Evolutionary conservation across 495 filamentous ascomycete species (phyloP).

Genomic region (Articulospora tetracladia): DNA sequence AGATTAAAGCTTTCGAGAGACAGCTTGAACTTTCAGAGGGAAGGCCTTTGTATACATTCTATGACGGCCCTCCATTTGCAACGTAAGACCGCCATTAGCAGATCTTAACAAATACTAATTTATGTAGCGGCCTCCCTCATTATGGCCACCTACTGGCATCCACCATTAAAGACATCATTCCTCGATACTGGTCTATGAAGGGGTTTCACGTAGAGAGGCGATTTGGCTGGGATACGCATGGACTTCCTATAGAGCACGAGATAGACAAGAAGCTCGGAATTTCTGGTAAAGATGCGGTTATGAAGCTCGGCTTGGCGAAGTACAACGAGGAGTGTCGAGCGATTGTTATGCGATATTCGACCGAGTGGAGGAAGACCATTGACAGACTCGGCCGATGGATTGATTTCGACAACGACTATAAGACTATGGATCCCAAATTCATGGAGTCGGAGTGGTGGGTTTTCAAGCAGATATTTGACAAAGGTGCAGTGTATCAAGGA

Average conservation of each 20-base stretch:
- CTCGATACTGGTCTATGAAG: constrained; percentile 97
- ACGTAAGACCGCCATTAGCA: constrained; percentile 46
- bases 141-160: constrained; percentile 95
- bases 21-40: constrained; percentile 60
- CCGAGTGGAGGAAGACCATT: constrained; percentile 88
- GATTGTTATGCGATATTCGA: constrained; percentile 90
- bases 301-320: constrained; percentile 78
- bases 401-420: constrained; percentile 98
- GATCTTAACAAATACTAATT: constrained; percentile 35
- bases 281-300: constrained; percentile 82
- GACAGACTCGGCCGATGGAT: constrained; percentile 94
- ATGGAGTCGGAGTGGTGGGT: constrained; percentile 99
- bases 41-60: constrained; percentile 75
- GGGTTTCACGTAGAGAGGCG: constrained; percentile 77
- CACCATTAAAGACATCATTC: constrained; percentile 97
- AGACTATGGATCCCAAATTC: constrained; percentile 92
- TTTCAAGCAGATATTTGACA: constrained; percentile 88
- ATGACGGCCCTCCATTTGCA: constrained; percentile 56
- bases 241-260: constrained; percentile 93
- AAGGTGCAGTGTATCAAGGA: constrained; percentile 82
- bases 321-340: constrained; percentile 93
- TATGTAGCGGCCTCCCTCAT: constrained; percentile 70
- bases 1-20: constrained; percentile 82
- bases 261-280: constrained; percentile 97
- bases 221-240: constrained; percentile 87